Evolutionary conservation across 345 rosid genomes (phyloP).

Genomic region (Arabidopsis suecica): DNA sequence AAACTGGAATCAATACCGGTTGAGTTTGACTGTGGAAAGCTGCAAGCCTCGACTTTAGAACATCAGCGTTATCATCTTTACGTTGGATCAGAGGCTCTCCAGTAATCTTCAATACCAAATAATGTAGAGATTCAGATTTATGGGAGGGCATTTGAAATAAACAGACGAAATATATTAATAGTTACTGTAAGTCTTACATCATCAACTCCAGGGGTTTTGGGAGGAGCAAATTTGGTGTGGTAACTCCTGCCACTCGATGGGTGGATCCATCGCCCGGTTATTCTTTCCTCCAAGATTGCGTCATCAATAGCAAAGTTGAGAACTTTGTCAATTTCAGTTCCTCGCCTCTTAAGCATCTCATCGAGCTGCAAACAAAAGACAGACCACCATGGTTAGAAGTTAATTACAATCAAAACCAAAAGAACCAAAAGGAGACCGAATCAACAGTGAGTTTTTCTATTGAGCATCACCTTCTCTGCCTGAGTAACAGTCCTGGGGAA

Average conservation of each 20-base stretch:
- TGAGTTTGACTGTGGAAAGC: slow-evolving; percentile 86
- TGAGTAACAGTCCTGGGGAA: slow-evolving; percentile 88
- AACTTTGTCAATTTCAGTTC: slow-evolving; percentile 73
- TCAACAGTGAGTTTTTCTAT: background rate
- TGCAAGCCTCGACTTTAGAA: slow-evolving; percentile 80
- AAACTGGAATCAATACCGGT: slow-evolving; percentile 52
- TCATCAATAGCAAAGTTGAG: slow-evolving; percentile 87
- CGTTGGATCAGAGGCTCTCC: slow-evolving; percentile 89
- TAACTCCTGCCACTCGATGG: slow-evolving; percentile 90
- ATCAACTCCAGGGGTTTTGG: slow-evolving; percentile 71
- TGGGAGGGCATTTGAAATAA: background rate
- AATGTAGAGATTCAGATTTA: slow-evolving; percentile 9
- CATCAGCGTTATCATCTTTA: slow-evolving; percentile 84
- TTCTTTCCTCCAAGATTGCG: slow-evolving; percentile 91
- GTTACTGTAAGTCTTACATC: slow-evolving; percentile 61
- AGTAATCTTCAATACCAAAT: slow-evolving; percentile 57
- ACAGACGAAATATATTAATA: background rate
- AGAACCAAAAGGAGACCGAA: background rate
- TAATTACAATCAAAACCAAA: background rate
- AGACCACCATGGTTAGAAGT: slow-evolving; percentile 25
- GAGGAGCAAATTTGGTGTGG: slow-evolving; percentile 83
- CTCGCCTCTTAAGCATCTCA: slow-evolving; percentile 83
- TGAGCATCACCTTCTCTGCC: slow-evolving; percentile 70
- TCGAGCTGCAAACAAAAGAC: slow-evolving; percentile 65
- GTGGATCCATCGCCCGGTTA: slow-evolving; percentile 92